Base-by-base conservation (phyloP, 495 filamentous ascomycete species). In the Hyaloscypha bicolor region DNA sequence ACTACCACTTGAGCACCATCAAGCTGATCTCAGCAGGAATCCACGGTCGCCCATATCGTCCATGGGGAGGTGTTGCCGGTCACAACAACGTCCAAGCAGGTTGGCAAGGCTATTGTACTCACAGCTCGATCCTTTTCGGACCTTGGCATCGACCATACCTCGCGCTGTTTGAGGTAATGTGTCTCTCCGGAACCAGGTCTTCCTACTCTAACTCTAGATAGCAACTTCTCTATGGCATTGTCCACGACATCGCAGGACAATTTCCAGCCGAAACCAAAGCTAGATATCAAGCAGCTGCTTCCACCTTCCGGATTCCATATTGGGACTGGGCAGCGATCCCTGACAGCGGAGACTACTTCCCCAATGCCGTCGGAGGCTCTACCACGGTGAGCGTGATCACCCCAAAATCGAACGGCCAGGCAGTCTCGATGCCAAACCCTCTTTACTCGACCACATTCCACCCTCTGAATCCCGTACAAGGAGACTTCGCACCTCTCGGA, bases 101-200 rank as follows among this genome's bases (percentile, higher is more conserved):
- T 5, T 71, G 69, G 69, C 67, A 75, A 35, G 90, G 89, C 6
- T 91, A 90, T 71, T 92, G 90, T 69, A 79, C 82, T 11, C 90
- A 92, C 75, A 78, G 79, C 11, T 90, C 86, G 8, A 83, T 87
- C 59, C 78, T 92, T 37, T 92, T 92, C 69, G 81, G 83, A 45
- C 84, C 88, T 25, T 92, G 90, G 90, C 90, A 92, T 77, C 79
- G 90, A 45, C 85, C 88, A 16, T 92, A 91, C 73, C 79, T 91
- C 65, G 81, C 83, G 29, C 78, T 92, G 37, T 86, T 84, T 65
- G 90, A 91, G 84, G 88, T 89, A 79, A 72, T 72, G 5, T 42
- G 16, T 32, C 55, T 37, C 35, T 1, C 62, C 57, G 45, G 14
- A 9, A 2, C 30, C 51, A 55, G 35, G 6, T 22, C 9, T n/a